phyloP scores from a whole-genome alignment of 495 filamentous ascomycete genomes.

The Niebla homalea region DNA sequence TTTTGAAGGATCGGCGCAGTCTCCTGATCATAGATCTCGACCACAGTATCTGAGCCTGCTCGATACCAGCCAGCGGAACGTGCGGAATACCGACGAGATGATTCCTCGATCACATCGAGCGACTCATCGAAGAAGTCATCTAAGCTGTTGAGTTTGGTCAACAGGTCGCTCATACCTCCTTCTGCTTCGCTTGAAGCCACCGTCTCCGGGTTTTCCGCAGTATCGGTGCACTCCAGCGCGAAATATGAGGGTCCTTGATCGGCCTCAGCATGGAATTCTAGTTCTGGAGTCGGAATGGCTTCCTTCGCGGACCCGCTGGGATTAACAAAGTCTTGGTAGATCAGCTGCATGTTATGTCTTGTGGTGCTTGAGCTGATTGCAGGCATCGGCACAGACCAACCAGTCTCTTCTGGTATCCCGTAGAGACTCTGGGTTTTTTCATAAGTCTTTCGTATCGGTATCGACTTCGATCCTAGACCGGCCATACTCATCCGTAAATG shows the following conservation, averaged over 20 bases:
- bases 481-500: slow-evolving; percentile 97
- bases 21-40: slow-evolving; percentile 86
- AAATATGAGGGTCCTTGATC: slow-evolving; percentile 70
- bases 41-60: slow-evolving; percentile 55
- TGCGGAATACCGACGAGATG: slow-evolving; percentile 44
- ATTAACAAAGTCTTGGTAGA: slow-evolving; percentile 76
- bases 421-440: slow-evolving; percentile 89
- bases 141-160: slow-evolving; percentile 79
- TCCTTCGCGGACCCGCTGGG: slow-evolving; percentile 44
- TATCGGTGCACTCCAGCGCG: slow-evolving; percentile 60
- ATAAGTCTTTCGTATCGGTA: slow-evolving; percentile 81
- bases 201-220: slow-evolving; percentile 82
- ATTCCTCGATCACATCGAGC: slow-evolving; percentile 30
- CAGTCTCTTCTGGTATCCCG: slow-evolving; percentile 88
- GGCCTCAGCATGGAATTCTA: slow-evolving; percentile 86
- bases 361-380: slow-evolving; percentile 76
- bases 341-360: slow-evolving; percentile 84
- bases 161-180: slow-evolving; percentile 69
- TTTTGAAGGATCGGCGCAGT: slow-evolving; percentile 83
- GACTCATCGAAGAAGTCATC: slow-evolving; percentile 88
- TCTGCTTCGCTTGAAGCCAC: slow-evolving; percentile 42
- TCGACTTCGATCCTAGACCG: slow-evolving; percentile 49
- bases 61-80: slow-evolving; percentile 48
- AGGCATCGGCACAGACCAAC: slow-evolving; percentile 92
- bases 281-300: slow-evolving; percentile 62